phyloP scores from a whole-genome alignment of 1,139 yeast genomes.

The Diutina mesorugosa region DNA sequence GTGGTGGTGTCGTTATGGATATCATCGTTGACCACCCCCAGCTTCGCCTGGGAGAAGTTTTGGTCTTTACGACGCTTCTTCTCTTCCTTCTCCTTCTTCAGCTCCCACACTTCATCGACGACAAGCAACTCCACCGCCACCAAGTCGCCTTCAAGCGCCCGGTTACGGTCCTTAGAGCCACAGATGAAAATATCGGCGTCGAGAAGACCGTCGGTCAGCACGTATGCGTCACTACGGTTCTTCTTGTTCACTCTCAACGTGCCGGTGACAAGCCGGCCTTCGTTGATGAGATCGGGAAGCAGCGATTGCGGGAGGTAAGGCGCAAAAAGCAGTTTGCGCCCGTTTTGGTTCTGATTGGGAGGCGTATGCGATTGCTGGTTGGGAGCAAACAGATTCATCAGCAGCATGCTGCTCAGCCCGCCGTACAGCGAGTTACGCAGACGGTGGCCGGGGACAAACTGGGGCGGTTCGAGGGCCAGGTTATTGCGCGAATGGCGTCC shows the following conservation, averaged over 20 bases:
- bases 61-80: slow-evolving; percentile 86
- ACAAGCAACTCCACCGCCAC: slow-evolving; percentile 91
- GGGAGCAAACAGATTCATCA: slow-evolving; percentile 32
- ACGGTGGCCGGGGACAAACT: slow-evolving; percentile 72
- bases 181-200: slow-evolving; percentile 96
- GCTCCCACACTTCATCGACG: slow-evolving; percentile 96
- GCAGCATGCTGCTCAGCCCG: slow-evolving; percentile 40
- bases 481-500: slow-evolving; percentile 2
- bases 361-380: slow-evolving; percentile 10
- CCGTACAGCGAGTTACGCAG: slow-evolving; percentile 55
- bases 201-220: slow-evolving; percentile 85
- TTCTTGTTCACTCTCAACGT: slow-evolving; percentile 87
- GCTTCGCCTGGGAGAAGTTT: slow-evolving; percentile 20
- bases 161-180: slow-evolving; percentile 96
- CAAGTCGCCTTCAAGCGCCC: slow-evolving; percentile 92
- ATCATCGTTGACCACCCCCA: slow-evolving; percentile 37
- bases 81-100: slow-evolving; percentile 93
- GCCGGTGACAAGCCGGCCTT: slow-evolving; percentile 89
- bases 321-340: slow-evolving; percentile 81
- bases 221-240: slow-evolving; percentile 95
- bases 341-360: slow-evolving; percentile 13
- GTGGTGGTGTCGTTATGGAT: slow-evolving; percentile 62
- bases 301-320: slow-evolving; percentile 93
- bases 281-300: slow-evolving; percentile 76
- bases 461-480: slow-evolving; percentile 34